Base-by-base conservation (phyloP, 2,329 filamentous ascomycete species). In the Leptographium flavum region DNA sequence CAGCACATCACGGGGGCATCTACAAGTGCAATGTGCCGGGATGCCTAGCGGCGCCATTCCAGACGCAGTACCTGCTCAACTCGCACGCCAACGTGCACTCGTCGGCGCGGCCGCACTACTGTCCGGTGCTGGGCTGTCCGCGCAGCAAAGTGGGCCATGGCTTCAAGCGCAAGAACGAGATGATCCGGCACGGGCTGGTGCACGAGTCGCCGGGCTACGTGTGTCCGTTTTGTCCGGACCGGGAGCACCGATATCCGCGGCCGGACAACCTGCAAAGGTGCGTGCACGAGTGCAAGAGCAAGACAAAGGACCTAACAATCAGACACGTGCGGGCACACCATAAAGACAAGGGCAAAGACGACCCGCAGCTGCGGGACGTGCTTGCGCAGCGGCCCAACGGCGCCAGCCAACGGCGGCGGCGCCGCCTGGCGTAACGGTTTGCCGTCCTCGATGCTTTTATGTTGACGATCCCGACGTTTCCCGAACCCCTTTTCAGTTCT, bases 251-350 rank as follows among this genome's bases (percentile, higher is more conserved):
- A 58, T 96, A 96, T 60, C 92, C 92, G 5, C 73, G 92, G 54
- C 92, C 92, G 30, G 92, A 98, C 61, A 96, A 96, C 68, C 67
- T 98, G 46, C 90, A 95, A 67, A 79, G 90, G 86, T 93, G 70
- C 52, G 73, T 17, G 13, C 25, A 4, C 15, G 15, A 33, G 8
- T 3, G 6, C 4, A 33, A 11, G 13, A 14, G 19, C 27, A 6
- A 42, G 30, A 22, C 19, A 7, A 8, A n/a, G n/a, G n/a, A n/a
- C n/a, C n/a, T n/a, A n/a, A n/a, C n/a, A n/a, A n/a, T n/a, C 31
- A 94, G 87, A 61, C 92, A 98, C 62, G 92, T 96, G 30, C 78
- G 87, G 45, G 87, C 92, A 36, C 90, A 96, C 59, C 92, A 96
- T 59, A 68, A 80, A 33, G 88, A 96, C 57, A 92, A 87, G 60